Percentiles rank a stretch among this genome's conserved stretches.
Conservation (phyloP, 2,329 filamentous ascomycete species). For the Ophiostoma angusticollis region DNA sequence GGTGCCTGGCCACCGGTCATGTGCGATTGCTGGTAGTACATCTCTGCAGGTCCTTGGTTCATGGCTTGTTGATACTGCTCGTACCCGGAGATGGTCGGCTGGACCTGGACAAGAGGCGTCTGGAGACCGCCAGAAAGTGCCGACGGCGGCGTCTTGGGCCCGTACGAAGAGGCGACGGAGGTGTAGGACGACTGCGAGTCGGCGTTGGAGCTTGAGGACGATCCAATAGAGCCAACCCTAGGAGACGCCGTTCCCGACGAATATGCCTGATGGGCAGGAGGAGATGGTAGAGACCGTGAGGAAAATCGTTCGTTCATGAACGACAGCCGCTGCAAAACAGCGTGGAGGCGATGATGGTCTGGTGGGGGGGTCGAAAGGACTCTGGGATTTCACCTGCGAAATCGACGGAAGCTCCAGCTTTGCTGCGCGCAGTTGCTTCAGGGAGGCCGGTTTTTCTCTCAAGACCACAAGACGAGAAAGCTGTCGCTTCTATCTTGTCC, state of each 20-base stretch:
- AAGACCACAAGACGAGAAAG: no score
- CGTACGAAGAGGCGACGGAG: conserved; percentile 43
- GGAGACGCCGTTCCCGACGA: conserved; percentile 63
- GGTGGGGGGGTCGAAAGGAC: conserved; percentile 55
- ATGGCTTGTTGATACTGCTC: conserved; percentile 43
- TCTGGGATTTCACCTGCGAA: conserved; percentile 70
- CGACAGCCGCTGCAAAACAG: conserved; percentile 45
- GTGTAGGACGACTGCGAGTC: conserved; percentile 43
- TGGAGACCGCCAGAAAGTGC: conserved; percentile 31
- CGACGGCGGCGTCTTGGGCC: conserved; percentile 62
- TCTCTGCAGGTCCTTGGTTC: conserved; percentile 71
- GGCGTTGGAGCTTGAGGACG: conserved; percentile 36
- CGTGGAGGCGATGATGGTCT: conserved; percentile 57
- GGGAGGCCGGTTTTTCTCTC: no score
- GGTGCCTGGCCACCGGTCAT: conserved; percentile 65
- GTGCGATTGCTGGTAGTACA: conserved; percentile 70
- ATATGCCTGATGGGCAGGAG: conserved; percentile 52
- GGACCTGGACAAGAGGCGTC: conserved; percentile 28
- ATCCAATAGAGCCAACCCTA: conserved; percentile 63
- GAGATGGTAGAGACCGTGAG: conserved; percentile 51
- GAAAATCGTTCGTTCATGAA: conserved; percentile 64
- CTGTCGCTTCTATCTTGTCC: no score
- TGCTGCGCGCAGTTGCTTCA: no score
- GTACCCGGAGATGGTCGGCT: conserved; percentile 25
- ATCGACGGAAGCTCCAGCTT: conserved; percentile 91